A percentile compares a stretch with the other conserved stretches of the same genome.
Conservation (phyloP, 2,329 filamentous ascomycete genomes). For the Aspergillus ochraceus region DNA sequence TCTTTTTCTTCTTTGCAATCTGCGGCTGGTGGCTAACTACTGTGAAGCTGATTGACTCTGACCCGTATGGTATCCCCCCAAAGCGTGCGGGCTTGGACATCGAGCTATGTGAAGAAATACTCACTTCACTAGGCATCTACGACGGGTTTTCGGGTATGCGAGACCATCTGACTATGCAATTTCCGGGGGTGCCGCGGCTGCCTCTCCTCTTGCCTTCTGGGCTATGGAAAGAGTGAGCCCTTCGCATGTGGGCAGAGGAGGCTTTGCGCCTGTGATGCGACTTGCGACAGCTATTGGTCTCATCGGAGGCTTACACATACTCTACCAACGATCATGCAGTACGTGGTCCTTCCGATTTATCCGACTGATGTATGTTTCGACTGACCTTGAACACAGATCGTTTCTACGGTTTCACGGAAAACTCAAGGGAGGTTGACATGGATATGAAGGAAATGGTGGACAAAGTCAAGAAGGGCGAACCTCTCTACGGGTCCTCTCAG, state of each 20-base stretch:
- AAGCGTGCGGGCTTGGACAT: slow-evolving; percentile 6
- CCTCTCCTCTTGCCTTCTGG: slow-evolving; percentile 72
- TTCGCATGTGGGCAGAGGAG: slow-evolving; percentile 78
- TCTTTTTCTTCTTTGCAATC: neutral
- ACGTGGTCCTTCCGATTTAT: slow-evolving; percentile 46
- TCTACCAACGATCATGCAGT: slow-evolving; percentile 83
- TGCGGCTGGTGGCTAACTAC: slow-evolving; percentile 19
- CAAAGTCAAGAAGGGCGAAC: slow-evolving; percentile 88
- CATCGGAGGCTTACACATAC: slow-evolving; percentile 76
- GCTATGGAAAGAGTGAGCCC: slow-evolving; percentile 82
- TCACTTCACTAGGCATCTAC: slow-evolving; percentile 71
- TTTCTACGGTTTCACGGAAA: slow-evolving; percentile 94
- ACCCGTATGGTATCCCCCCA: slow-evolving; percentile 68
- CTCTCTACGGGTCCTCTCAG: slow-evolving; percentile 79
- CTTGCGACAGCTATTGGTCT: slow-evolving; percentile 71
- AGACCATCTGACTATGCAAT: slow-evolving; percentile 78
- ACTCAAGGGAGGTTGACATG: slow-evolving; percentile 86
- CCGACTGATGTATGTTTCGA: neutral
- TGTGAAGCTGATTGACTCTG: slow-evolving; percentile 90
- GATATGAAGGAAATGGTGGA: slow-evolving; percentile 98
- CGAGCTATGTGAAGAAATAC: slow-evolving; percentile 8
- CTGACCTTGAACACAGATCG: slow-evolving; percentile 61
- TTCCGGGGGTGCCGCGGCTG: slow-evolving; percentile 67
- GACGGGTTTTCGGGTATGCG: slow-evolving; percentile 84
- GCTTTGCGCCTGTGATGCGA: slow-evolving; percentile 80